Conservation (phyloP, 345 rosid genomes). For the Dimocarpus longan region DNA sequence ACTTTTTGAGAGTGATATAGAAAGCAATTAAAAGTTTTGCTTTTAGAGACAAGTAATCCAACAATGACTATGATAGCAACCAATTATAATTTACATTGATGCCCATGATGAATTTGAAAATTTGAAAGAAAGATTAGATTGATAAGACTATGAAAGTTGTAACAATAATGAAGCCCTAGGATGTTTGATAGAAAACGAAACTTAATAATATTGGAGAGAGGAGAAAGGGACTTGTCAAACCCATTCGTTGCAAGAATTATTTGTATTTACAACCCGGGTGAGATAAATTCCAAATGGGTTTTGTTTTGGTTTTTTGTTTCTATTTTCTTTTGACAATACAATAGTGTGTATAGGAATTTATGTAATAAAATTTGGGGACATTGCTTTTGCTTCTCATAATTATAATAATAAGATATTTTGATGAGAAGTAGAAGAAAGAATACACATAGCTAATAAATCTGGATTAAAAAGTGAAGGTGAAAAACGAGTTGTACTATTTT, state of each 20-base stretch:
- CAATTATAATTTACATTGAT: constrained; percentile 14
- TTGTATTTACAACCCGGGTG: not conserved
- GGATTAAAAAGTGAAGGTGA: no score
- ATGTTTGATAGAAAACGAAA: constrained; percentile 8
- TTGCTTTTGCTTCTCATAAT: no score
- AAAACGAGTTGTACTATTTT: no score
- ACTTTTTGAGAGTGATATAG: constrained; percentile 14
- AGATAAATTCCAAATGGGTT: not conserved
- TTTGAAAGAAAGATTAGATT: constrained; percentile 9
- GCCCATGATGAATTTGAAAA: constrained; percentile 17
- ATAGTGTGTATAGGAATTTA: no score
- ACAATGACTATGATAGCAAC: constrained; percentile 24
- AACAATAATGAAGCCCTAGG: not conserved
- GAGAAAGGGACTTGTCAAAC: not conserved
- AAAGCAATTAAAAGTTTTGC: constrained; percentile 18
- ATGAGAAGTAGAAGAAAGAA: no score
- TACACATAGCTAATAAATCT: no score
- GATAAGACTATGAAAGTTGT: constrained; percentile 21
- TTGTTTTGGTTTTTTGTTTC: no score
- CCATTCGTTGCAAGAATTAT: not conserved
- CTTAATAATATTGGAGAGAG: constrained; percentile 1
- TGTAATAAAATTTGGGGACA: no score
- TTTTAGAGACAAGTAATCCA: constrained; percentile 29
- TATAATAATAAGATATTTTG: no score
- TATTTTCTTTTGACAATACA: no score